Base-by-base conservation (phyloP, 208 protist species). In the Wallacemonas sp. region DNA sequence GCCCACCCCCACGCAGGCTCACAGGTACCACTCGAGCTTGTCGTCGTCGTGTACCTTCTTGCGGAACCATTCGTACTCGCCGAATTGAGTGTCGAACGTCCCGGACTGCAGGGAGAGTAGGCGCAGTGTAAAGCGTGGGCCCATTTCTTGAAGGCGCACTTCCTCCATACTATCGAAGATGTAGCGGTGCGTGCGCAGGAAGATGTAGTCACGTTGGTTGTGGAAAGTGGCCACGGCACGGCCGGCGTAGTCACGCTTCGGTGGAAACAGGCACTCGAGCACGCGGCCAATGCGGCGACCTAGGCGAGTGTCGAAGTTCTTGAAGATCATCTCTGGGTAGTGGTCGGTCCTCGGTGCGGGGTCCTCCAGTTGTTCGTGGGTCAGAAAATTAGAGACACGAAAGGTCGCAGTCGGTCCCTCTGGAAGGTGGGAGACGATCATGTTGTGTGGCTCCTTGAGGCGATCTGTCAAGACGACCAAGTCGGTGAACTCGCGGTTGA, bases 161-260 rank as follows among this genome's bases (percentile, higher is more conserved):
- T 81, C 87, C 23, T 96, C 83, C 16, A 93, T 36, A 70, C 78
- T 88, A 66, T 97, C 92, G 69, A 97, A 97, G 57, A 97, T 87
- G 79, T 97, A 98, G 27, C 92, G 85, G 76, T 98, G 95, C 1
- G 86, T 90, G 46, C 95, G 81, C 32, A 98, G 65, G 58, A 97
- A 97, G 41, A 98, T 97, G 73, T 96, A 98, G 65, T 98, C 95
- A 34, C 93, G 85, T 62, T 97, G 90, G 76, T 96, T 97, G 78
- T 97, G 92, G 64, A 98, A 97, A 0, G 95, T 97, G 1, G 88
- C 84, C 24, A 98, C 94, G 23, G 87, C 89, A 38, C 95, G 83
- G 27, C 93, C 93, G 12, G 76, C 83, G 74, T 96, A 97, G 65
- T 97, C 89, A 27, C 89, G 78, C 21, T 85, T 92, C 11, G 80